Evolutionary conservation across 148 eudicot species (phyloP).

Genomic region (Camellia sinensis): DNA sequence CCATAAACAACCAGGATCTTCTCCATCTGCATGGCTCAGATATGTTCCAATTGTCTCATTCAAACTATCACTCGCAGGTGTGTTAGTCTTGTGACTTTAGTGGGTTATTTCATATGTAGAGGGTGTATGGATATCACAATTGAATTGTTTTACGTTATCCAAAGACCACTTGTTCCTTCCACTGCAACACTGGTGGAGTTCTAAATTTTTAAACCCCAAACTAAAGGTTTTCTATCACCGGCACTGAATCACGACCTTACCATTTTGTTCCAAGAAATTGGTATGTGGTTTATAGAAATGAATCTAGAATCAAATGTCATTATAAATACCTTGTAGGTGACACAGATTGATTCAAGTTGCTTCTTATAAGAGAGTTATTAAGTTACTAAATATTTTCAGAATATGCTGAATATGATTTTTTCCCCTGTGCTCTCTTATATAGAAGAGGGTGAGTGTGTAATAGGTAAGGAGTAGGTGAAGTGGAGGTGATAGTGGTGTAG

Average conservation of each 20-base stretch:
- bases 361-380: neutral
- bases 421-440: neutral
- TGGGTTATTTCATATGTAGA: neutral
- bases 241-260: neutral
- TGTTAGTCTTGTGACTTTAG: constrained; percentile 1
- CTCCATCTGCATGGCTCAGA: constrained; percentile 54
- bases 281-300: neutral
- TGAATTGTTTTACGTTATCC: neutral
- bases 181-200: neutral
- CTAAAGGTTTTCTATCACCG: neutral
- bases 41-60: constrained; percentile 53
- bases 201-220: neutral
- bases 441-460: no score
- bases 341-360: neutral
- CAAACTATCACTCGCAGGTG: constrained; percentile 55
- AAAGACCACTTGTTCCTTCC: neutral
- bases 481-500: no score
- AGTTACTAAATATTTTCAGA: neutral
- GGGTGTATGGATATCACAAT: neutral
- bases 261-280: neutral
- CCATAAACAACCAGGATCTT: constrained; percentile 48
- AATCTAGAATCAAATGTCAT: neutral
- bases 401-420: neutral
- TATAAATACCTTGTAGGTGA: neutral
- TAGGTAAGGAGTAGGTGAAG: no score